Evolutionary conservation across 1,139 yeast species (phyloP), one percentile per base, ranked within the genome.

Genomic region (Geotrichum klebahnii): DNA sequence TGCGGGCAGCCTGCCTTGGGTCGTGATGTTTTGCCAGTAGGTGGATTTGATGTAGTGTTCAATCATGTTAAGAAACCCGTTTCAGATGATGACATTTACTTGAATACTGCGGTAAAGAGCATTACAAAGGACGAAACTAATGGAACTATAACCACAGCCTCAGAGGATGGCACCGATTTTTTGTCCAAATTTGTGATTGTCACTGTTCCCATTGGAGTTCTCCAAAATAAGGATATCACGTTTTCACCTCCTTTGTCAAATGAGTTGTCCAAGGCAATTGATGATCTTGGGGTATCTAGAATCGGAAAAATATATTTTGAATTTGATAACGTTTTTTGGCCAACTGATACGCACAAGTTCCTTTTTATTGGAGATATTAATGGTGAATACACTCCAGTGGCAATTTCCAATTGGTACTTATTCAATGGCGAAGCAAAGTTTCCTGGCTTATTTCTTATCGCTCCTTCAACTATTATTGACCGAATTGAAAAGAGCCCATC

Each of bases 11-110:
- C 95, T 44, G 81, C 82, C 53, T 84, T 85, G 68, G 94, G 89
- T 55, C 81, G 96, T 72, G 86, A 95, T 50, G 94, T 95, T 41
- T 86, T 82, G 64, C 89, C 95, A 1, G 72, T 86, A 53, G 96
- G 95, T 65, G 96, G 96, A 57, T 75, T 61, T 51, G 64, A 57
- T 51, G 45, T 56, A 33, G 52, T 66, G n/a, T 55, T 55, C 37
- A 43, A 58, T 16, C 48, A 50, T 9, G 41, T 66, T 16, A 39
- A 54, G 28, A 58, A 55, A 14, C 57, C 63, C 1, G 62, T 84
- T 10, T 78, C 81, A 0, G 34, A 57, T 2, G 66, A 68, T 0
- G 63, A 69, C 44, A 64, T 86, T 5, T 57, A 62, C n/a, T 65
- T 77, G 23, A 68, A 71, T 31, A 67, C 74, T 3, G 75, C 75